phyloP scores from a whole-genome alignment of 2,329 filamentous ascomycete genomes.

The Calycina herbarum region DNA sequence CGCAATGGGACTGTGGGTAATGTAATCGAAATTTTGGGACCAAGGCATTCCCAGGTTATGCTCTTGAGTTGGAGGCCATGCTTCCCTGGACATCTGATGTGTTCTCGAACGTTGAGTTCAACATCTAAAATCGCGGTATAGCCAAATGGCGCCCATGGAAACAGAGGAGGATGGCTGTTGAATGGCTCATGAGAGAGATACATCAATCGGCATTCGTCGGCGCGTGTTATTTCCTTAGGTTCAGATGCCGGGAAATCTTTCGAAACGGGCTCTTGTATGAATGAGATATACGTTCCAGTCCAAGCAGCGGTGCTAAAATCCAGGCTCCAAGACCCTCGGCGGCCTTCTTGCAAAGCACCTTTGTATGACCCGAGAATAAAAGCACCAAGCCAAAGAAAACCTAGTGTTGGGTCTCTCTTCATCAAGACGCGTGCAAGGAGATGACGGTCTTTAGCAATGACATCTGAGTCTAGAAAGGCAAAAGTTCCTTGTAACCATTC shows the following conservation, averaged over 20 bases:
- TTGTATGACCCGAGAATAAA: conserved; percentile 25
- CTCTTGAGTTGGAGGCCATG: conserved; percentile 25
- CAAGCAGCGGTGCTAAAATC: conserved; percentile 28
- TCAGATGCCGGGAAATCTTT: conserved; percentile 14
- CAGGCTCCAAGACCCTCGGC: conserved; percentile 24
- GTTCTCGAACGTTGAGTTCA: conserved; percentile 28
- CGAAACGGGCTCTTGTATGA: conserved; percentile 29
- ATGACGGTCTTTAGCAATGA: conserved; percentile 18
- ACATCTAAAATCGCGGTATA: conserved; percentile 24
- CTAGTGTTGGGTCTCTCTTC: conserved; percentile 25
- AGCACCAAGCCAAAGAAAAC: conserved; percentile 30
- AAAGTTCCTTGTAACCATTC: conserved; percentile 28
- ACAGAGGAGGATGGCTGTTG: conserved; percentile 24
- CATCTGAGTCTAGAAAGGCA: conserved; percentile 27
- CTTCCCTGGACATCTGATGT: conserved; percentile 22
- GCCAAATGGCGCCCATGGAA: conserved; percentile 28
- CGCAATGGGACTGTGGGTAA: conserved; percentile 19
- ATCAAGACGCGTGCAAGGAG: conserved; percentile 23
- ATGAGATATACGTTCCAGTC: conserved; percentile 31
- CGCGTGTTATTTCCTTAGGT: conserved; percentile 20
- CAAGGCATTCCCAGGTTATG: conserved; percentile 24
- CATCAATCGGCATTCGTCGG: conserved; percentile 30
- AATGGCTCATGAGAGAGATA: conserved; percentile 26
- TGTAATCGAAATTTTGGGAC: conserved; percentile 11
- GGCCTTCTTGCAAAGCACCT: conserved; percentile 25